Evolutionary conservation across 192 early-diverging fungal species (phyloP), one percentile per base, ranked within the genome.

Genomic region (Backusella psychrophila): DNA sequence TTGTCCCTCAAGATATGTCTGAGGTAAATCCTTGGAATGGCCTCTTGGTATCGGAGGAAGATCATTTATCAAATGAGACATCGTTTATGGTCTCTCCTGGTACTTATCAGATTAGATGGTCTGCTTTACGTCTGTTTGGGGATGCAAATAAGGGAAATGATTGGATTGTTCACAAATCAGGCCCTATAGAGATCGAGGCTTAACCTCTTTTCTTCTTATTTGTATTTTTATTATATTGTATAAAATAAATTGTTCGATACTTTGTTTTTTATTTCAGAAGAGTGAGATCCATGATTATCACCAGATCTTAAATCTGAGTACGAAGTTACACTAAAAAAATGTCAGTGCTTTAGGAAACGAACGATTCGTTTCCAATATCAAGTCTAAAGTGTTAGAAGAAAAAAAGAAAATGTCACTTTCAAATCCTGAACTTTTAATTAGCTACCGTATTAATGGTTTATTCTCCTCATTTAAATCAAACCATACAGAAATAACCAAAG

Each of bases 71-170:
- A 12, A 71, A 71, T 39, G 21, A 41, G 42, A 49, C n/a, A 8
- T 14, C 56, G 6, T 34, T 69, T 21, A 63, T 35, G 31, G 77
- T 77, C 31, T 36, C 33, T 49, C 41, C 71, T 56, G 82, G 82
- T 15, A 72, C 69, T 7, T 83, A 83, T 33, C 49, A 41, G 17
- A 67, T 83, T 35, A 66, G 42, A 7, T 73, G 75, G 53, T 75
- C 73, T 68, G 79, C 78, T 52, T 71, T 83, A 21, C 73, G 77
- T 26, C 35, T 80, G n/a, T 69, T 83, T 35, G 82, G 82, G 26
- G 77, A 83, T 46, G 65, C 52, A 19, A 66, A 74, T 17, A 75
- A 69, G 53, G 15, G 38, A 17, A 34, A 52, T 34, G 80, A 81
- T 38, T 81, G 44, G 53, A 73, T 78, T 29, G 26, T 19, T 44